Conservation (phyloP, 1,139 yeast genomes). For the Schwanniomyces etchellsii region DNA sequence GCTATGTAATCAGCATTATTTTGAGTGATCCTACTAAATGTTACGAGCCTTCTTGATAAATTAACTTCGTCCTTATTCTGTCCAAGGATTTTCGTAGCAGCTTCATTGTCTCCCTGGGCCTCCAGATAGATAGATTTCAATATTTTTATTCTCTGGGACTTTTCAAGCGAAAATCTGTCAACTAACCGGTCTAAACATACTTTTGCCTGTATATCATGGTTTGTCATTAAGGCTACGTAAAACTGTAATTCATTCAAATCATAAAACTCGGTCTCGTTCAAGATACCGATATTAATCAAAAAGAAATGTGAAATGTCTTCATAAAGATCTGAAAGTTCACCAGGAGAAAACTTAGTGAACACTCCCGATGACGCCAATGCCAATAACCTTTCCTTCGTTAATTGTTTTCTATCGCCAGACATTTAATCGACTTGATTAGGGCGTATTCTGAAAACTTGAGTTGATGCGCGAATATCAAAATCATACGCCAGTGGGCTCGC, state of each 20-base stretch:
- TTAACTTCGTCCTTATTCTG: slow-evolving; percentile 29
- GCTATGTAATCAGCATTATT: slow-evolving; percentile 36
- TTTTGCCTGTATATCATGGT: slow-evolving; percentile 69
- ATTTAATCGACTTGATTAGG: too few species aligned
- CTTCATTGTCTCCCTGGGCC: slow-evolving; percentile 38
- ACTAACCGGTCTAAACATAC: slow-evolving; percentile 53
- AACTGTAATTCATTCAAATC: slow-evolving; percentile 68
- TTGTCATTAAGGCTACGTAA: slow-evolving; percentile 57
- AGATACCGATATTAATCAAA: slow-evolving; percentile 18
- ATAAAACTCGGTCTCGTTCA: slow-evolving; percentile 47
- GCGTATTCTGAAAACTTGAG: too few species aligned
- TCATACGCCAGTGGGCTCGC: too few species aligned
- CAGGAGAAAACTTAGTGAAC: slow-evolving; percentile 32
- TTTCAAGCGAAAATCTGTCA: slow-evolving; percentile 56
- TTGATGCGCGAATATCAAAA: too few species aligned
- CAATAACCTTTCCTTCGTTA: slow-evolving; percentile 20
- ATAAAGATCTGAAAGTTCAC: slow-evolving; percentile 25
- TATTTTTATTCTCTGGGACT: slow-evolving; percentile 52
- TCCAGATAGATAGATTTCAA: slow-evolving; percentile 55
- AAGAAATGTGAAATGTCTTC: slow-evolving; percentile 29
- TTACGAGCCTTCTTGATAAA: slow-evolving; percentile 30
- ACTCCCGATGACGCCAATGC: slow-evolving; percentile 26
- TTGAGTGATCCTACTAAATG: slow-evolving; percentile 21
- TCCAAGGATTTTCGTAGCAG: slow-evolving; percentile 34
- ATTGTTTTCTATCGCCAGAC: slow-evolving; percentile 11